Base-by-base conservation (phyloP, 1,139 yeast genomes). In the Yamadazyma triangularis region DNA sequence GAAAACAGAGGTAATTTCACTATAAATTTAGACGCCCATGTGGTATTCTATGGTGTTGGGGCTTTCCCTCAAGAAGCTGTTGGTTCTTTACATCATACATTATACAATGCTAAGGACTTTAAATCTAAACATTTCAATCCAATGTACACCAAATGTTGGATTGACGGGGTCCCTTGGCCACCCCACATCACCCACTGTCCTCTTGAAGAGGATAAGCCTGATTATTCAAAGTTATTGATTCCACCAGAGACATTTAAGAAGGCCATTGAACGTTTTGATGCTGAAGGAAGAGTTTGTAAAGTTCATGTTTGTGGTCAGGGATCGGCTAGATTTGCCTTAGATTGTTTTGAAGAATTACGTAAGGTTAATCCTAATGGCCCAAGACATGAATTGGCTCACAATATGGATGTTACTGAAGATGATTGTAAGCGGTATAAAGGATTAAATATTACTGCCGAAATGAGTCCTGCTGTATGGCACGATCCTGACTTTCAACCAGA, bases 241-340 rank as follows among this genome's bases (percentile, higher is more conserved):
- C 52, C 52, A 19, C 50, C 35, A 28, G 51, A 45, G 12, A 41
- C 50, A 6, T 48, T 48, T 40, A 45, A 40, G 29, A 45, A 41
- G 23, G 35, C 33, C 23, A 42, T 48, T 26, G 49, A 44, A 24
- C 30, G 43, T 26, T 47, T 48, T 31, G 52, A 46, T 27, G 13
- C 36, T 5, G 52, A 48, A 33, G 50, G 49, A 1, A 44, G 52
- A 34, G 40, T 40, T 11, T 47, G 51, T 32, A 48, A 48, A 28
- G 44, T 48, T 18, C 52, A 48, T 33, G 46, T 41, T 23, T 47
- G 52, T 37, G 52, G 52, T 5, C 44, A 45, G 31, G 52, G 52
- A 1, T 42, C 47, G 2, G 52, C 51, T 16, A 34, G 39, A 22
- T 48, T 47, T 33, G 52, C 52, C n/a, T 39, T 48, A 23, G 51